These are phyloP conservation scores for Phytophthora lateralis DNA, from an alignment of 352 stramenopile species.

Conservation along the genomic window DNA sequence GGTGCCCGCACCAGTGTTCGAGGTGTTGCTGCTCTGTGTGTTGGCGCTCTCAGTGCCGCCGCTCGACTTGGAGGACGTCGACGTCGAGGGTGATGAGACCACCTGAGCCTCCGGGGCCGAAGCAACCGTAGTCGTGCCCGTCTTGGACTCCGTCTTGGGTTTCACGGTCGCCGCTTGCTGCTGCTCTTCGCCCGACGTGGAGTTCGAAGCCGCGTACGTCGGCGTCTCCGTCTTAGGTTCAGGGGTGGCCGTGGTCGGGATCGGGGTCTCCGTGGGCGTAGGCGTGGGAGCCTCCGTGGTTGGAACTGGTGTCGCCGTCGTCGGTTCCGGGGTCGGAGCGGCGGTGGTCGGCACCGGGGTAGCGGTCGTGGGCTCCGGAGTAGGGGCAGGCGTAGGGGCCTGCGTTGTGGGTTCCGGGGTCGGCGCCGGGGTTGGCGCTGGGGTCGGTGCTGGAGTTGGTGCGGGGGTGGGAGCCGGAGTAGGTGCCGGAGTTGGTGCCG, in stretches of 20 bases:
- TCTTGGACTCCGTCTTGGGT: constrained; percentile 20
- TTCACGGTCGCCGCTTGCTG: constrained; percentile 23
- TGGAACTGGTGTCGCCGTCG: not conserved
- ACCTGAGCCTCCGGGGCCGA: constrained; percentile 5
- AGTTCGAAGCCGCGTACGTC: constrained; percentile 22
- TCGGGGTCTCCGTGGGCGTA: not conserved
- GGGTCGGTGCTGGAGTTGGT: not conserved
- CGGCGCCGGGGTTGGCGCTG: not conserved
- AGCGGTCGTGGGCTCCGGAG: not conserved
- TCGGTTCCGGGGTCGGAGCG: constrained; percentile 8
- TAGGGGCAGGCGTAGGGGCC: constrained; percentile 6
- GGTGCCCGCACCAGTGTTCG: constrained; percentile 7
- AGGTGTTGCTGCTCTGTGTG: constrained; percentile 15
- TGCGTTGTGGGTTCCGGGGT: not conserved
- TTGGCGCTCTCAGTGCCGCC: constrained; percentile 15
- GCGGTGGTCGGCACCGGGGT: not conserved
- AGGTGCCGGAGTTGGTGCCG: constrained; percentile 9
- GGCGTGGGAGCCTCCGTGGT: not conserved
- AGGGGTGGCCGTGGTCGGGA: constrained; percentile 5
- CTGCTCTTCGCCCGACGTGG: constrained; percentile 20
- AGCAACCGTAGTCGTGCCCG: constrained; percentile 5
- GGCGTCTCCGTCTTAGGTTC: constrained; percentile 14
- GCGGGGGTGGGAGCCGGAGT: constrained; percentile 7
- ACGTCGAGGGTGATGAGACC: constrained; percentile 18
- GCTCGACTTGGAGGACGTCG: constrained; percentile 13